Conservation (phyloP, 768 basidiomycete species). For the Termitomyces bulborhizus region DNA sequence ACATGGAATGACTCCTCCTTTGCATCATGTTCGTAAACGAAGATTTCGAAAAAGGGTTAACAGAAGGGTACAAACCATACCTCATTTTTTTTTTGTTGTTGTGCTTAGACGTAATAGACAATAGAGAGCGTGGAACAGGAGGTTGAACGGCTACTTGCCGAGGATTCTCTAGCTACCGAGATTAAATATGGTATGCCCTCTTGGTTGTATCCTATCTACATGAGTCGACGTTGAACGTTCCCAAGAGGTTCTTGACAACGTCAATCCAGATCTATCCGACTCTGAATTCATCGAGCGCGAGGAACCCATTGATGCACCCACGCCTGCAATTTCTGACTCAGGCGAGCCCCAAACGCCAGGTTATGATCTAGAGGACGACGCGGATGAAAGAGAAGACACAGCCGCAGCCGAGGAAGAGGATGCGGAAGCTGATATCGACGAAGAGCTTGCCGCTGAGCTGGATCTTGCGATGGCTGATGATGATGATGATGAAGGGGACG, state of each 20-base stretch:
- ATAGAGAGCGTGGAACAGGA: constrained; percentile 95
- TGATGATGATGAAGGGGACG: constrained; percentile 51
- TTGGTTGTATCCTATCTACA: background rate
- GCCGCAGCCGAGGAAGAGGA: constrained; percentile 55
- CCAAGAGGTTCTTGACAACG: constrained; percentile 79
- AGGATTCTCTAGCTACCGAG: constrained; percentile 68
- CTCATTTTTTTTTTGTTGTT: background rate
- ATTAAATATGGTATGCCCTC: constrained; percentile 63
- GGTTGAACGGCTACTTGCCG: constrained; percentile 80
- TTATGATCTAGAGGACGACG: constrained; percentile 46
- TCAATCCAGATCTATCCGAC: constrained; percentile 86
- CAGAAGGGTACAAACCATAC: constrained; percentile 49
- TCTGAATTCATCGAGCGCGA: constrained; percentile 80
- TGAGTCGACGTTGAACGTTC: constrained; percentile 1
- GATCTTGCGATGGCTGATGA: constrained; percentile 77
- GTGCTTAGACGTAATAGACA: constrained; percentile 40
- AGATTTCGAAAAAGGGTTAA: constrained; percentile 90
- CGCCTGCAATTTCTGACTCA: constrained; percentile 62
- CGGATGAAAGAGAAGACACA: constrained; percentile 52
- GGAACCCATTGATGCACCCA: constrained; percentile 60
- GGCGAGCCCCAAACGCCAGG: constrained; percentile 61
- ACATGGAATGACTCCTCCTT: constrained; percentile 91
- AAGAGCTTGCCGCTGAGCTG: constrained; percentile 83
- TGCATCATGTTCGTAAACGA: constrained; percentile 85
- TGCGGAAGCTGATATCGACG: constrained; percentile 81